Evolutionary conservation across 1,284 basidiomycete genomes (phyloP).

Genomic region (Pascua sp.): DNA sequence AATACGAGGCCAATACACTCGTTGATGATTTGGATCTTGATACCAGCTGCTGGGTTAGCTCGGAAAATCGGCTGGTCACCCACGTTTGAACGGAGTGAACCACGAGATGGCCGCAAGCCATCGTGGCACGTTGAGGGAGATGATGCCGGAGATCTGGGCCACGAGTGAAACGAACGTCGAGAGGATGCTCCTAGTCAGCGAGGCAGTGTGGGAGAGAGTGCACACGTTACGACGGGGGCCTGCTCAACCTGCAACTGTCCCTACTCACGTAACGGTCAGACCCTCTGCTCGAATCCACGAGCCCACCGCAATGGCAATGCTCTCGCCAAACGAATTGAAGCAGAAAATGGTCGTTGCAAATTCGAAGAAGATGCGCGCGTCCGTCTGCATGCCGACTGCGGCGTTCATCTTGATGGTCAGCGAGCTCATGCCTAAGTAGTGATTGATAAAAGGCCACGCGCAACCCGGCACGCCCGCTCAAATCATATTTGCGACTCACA

Average conservation of each 20-base stretch:
- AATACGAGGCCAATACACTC: constrained; percentile 47
- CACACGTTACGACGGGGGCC: too few relatives aligned
- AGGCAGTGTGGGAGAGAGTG: constrained; percentile 5
- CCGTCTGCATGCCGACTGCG: constrained; percentile 49
- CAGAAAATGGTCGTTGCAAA: constrained; percentile 49
- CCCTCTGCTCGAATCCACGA: constrained; percentile 37
- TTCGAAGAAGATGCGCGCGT: constrained; percentile 50
- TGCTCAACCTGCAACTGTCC: neutral
- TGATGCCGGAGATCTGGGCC: constrained; percentile 46
- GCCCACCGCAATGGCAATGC: constrained; percentile 38
- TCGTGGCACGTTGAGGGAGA: constrained; percentile 48
- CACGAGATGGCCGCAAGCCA: constrained; percentile 49
- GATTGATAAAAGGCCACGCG: too few relatives aligned
- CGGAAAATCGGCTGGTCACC: neutral
- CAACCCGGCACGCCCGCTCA: too few relatives aligned
- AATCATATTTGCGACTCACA: constrained; percentile 26
- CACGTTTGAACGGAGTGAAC: constrained; percentile 32
- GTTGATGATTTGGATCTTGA: constrained; percentile 51
- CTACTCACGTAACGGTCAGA: constrained; percentile 34
- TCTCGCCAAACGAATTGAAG: constrained; percentile 48
- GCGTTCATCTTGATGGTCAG: constrained; percentile 44
- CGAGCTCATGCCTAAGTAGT: neutral
- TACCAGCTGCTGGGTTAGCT: constrained; percentile 21
- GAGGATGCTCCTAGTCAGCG: constrained; percentile 46
- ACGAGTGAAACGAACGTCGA: constrained; percentile 44